Base-by-base conservation (phyloP, 78 protist species). In the Dictyostelium purpureum region DNA sequence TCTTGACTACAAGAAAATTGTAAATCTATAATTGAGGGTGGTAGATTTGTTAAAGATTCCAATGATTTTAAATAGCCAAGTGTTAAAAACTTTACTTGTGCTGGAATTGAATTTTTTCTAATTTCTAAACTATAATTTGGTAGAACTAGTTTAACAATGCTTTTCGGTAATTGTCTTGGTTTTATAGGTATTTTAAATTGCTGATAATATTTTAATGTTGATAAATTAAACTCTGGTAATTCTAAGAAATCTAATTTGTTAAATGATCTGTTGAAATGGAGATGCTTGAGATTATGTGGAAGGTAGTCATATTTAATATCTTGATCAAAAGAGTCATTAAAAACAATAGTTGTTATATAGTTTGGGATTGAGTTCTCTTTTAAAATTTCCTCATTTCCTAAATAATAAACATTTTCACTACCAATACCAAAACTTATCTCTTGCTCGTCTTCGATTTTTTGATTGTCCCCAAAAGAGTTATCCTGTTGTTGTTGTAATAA, bases 161-260 rank as follows among this genome's bases (percentile, higher is more conserved):
- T 63, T 21, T 31, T 63, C 33, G 71, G 71, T 63, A 63, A 18
- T 28, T 63, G 45, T 63, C 71, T 63, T 63, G 71, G 71, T 33
- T 63, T 63, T 63, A 63, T 33, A 5, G 71, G 16, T 47, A 16
- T 16, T 33, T 33, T 63, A 33, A 63, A 63, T 63, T 63, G 45
- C 26, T 42, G 45, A 63, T 63, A 19, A 63, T 63, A 63, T 16
- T 33, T 63, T 16, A 63, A 63, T 63, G 71, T 63, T 63, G 71
- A 63, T 63, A 63, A 63, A 31, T 19, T n/a, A n/a, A n/a, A 33
- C 16, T 63, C 71, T 63, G 71, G 71, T 63, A 63, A 19, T 31
- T 63, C 71, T 33, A 33, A 28, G 26, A 63, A 63, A 63, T 63
- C 71, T 26, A 63, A 63, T 63, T 63, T 63, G 33, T 63, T 63